Evolutionary conservation across 2,329 filamentous ascomycete species (phyloP).

Genomic region (Talaromyces verruculosus): DNA sequence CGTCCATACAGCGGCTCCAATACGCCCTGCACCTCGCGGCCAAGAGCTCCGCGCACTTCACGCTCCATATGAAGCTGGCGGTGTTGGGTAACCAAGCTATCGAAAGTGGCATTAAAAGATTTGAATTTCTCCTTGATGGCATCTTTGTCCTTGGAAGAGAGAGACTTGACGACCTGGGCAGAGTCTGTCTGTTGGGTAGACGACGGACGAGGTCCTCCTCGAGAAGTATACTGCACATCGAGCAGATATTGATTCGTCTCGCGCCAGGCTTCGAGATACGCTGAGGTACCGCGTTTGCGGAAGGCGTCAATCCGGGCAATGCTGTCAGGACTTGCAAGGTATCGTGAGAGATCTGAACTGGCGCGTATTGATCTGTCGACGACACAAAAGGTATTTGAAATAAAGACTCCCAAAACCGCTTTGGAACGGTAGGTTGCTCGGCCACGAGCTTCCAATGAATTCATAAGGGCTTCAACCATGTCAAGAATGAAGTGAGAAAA

Average conservation of each 20-base stretch:
- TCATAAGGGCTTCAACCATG: conserved; percentile 78
- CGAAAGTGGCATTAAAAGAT: conserved; percentile 85
- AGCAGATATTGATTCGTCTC: conserved; percentile 82
- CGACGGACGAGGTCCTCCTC: conserved; percentile 63
- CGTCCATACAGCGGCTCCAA: conserved; percentile 91
- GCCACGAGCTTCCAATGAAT: conserved; percentile 71
- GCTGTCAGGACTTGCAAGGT: conserved; percentile 64
- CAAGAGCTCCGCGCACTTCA: conserved; percentile 78
- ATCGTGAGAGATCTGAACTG: conserved; percentile 68
- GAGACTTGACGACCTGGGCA: conserved; percentile 75
- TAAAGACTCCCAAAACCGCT: conserved; percentile 78
- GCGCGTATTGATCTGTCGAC: conserved; percentile 80
- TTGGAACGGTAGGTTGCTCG: conserved; percentile 73
- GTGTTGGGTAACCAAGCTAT: conserved; percentile 81
- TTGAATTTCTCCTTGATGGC: conserved; percentile 95
- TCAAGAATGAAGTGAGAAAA: conserved; percentile 89
- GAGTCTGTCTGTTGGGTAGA: conserved; percentile 70
- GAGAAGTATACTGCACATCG: conserved; percentile 88
- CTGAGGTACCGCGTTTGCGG: conserved; percentile 79
- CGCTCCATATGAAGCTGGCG: conserved; percentile 85
- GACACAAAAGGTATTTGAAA: conserved; percentile 83
- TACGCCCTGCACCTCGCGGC: conserved; percentile 82
- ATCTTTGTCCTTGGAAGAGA: conserved; percentile 90
- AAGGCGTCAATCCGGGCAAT: conserved; percentile 72
- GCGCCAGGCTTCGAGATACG: conserved; percentile 85